Evolutionary conservation across 306 rosid species (phyloP), one percentile per base, ranked within the genome.

Genomic region (Lagenaria siceraria): DNA sequence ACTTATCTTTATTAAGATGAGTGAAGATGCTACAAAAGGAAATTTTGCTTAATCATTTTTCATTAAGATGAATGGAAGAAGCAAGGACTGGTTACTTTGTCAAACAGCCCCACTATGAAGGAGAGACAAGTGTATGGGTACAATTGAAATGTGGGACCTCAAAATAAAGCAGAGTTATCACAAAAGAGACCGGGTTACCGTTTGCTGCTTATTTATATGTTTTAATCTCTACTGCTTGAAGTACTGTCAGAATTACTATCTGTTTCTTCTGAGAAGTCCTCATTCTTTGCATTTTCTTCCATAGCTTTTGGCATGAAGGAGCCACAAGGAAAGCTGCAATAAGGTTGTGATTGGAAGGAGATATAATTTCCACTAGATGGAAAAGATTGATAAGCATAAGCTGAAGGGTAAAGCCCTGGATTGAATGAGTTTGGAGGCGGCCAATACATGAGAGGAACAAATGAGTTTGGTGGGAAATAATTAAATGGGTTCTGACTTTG

Each of bases 361-460:
- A 82, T 38, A 78, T 80, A 84, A 62, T 75, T 93, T 83, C 88
- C 83, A 42, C 82, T 22, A 62, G 87, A 74, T 75, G 90, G 96
- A 70, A 89, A 83, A 75, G 88, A 83, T 4, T 74, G 85, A 80
- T 84, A 87, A 46, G 90, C 89, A 80, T 80, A 87, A 68, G 87
- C 49, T 27, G 91, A 78, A 75, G 85, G 85, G 80, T 85, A 89
- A 49, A 80, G 81, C 53, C 87, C 81, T 25, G 88, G 81, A 69
- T 87, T 80, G 84, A 86, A 85, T 79, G 88, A 77, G 80, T 79
- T 90, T 66, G 92, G 88, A 73, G 90, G 92, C 61, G 91, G 96
- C 98, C 97, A 93, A 85, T 82, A 93, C 85, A 88, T 81, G 64
- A 88, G 64, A 63, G 98, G 97, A 35, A 93, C 80, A 80, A 87